A percentile compares a stretch with the other conserved stretches of the same genome.
Evolutionary conservation across 73 alveolate genomes (phyloP).

Genomic region (Paramecium biaurelia): DNA sequence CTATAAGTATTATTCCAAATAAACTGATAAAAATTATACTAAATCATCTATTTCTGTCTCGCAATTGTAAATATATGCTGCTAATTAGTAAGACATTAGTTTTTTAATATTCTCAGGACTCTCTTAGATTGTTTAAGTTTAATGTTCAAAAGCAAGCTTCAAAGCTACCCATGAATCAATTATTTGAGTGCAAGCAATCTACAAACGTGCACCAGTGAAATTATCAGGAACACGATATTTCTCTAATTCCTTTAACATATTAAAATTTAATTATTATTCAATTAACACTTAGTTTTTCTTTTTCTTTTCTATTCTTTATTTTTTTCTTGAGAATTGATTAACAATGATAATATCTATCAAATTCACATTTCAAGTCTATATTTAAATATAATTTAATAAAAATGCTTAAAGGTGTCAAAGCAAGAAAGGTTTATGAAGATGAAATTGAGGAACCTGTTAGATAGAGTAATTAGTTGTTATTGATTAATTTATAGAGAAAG

Average conservation of each 20-base stretch:
- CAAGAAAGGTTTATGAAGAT: not conserved
- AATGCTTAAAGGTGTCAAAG: constrained; percentile 23
- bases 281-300: not conserved
- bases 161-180: not conserved
- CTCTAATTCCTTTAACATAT: not conserved
- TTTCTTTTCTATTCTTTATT: not conserved
- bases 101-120: not conserved
- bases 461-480: not conserved
- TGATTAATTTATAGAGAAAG: not conserved
- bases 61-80: constrained; percentile 28
- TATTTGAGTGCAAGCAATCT: not conserved
- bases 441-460: not conserved
- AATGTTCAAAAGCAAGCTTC: not conserved
- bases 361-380: too few relatives aligned
- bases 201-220: not conserved
- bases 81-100: not conserved
- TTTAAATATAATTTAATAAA: not conserved
- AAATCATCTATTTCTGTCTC: not conserved
- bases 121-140: not conserved
- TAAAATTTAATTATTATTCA: not conserved
- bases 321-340: not conserved
- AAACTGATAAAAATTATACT: not conserved
- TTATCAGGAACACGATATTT: constrained; percentile 23
- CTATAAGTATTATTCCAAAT: not conserved
- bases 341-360: too few relatives aligned